A percentile compares a stretch with the other conserved stretches of the same genome.
Evolutionary conservation across 371 early-diverging fungal species (phyloP).

Genomic region (Batrachochytrium dendrobatidis): DNA sequence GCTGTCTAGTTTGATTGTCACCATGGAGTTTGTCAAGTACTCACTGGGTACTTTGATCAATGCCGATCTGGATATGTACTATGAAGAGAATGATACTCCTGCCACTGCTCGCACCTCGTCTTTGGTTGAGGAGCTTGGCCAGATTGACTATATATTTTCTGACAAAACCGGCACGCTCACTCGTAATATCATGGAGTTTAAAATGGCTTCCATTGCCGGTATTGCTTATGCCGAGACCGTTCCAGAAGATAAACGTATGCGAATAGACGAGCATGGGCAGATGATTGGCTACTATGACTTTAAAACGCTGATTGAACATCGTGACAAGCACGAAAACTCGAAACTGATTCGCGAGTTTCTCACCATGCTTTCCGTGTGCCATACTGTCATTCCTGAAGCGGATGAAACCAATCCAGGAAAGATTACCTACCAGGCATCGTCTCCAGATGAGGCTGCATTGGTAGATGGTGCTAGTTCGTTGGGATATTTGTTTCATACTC

Average conservation of each 20-base stretch:
- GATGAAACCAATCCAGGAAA: slow-evolving; percentile 40
- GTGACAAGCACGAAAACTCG: slow-evolving; percentile 18
- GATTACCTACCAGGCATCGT: slow-evolving; percentile 69
- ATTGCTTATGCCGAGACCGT: slow-evolving; percentile 51
- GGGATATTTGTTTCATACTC: slow-evolving; percentile 32
- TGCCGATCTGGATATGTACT: slow-evolving; percentile 64
- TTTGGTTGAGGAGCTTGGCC: slow-evolving; percentile 90
- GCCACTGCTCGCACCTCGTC: slow-evolving; percentile 71
- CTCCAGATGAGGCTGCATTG: slow-evolving; percentile 90
- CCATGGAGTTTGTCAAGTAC: slow-evolving; percentile 60
- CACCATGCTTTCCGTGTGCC: slow-evolving; percentile 79
- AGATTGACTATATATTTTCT: slow-evolving; percentile 87
- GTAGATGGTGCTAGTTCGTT: slow-evolving; percentile 75
- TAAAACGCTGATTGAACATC: slow-evolving; percentile 21
- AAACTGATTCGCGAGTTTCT: slow-evolving; percentile 48
- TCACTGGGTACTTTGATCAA: slow-evolving; percentile 67
- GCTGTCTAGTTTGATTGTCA: slow-evolving; percentile 40
- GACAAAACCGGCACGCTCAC: slow-evolving; percentile 99
- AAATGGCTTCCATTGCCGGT: slow-evolving; percentile 63
- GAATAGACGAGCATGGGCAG: slow-evolving; percentile 25
- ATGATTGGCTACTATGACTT: slow-evolving; percentile 35
- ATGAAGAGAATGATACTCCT: slow-evolving; percentile 55
- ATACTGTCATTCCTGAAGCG: slow-evolving; percentile 93
- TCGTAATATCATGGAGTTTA: slow-evolving; percentile 86
- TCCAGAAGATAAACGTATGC: slow-evolving; percentile 37